Evolutionary conservation across 139 green algal species (phyloP), one percentile per base, ranked within the genome.

Genomic region (Coccomyxa sp.): DNA sequence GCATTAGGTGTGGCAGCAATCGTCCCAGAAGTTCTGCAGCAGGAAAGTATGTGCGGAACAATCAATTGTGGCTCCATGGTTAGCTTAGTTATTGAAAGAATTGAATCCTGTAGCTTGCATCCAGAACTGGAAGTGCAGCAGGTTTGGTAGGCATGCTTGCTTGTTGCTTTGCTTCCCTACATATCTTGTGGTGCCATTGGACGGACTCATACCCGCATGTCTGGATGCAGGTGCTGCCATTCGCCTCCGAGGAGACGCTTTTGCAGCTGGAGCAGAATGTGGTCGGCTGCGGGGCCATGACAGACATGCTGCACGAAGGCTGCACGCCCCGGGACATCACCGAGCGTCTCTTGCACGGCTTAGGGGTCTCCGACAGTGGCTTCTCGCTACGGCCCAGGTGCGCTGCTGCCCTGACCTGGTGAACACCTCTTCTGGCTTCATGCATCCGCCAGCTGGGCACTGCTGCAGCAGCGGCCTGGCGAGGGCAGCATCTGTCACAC

Each of bases 231-330:
- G 86, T 97, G 55, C 82, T 97, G 74, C 94, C 94, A 0, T 96
- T 97, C 84, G 95, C 90, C 39, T 90, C 88, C 18, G 94, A 98
- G 70, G 92, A 96, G 69, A 98, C 94, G 0, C 69, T 98, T 24
- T 34, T 70, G 4, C 79, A 87, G 79, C 84, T 98, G 64, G 94
- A 98, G 83, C 10, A 40, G 2, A 97, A 95, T 84, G 87, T 98
- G 12, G 31, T 44, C 0, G 74, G 71, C 2, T 70, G 94, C 73
- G 83, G 84, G 27, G 85, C 79, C 76, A 81, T 95, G 70, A 94
- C 86, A 5, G 78, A 89, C 33, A 81, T 95, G 85, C 78, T 97
- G 22, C 85, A 88, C 75, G 37, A 86, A 12, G 93, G 94, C 8
- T 33, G 87, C 24, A 84, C n/a, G 7, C 82, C 86, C 6, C 50